Base-by-base conservation (phyloP, 2,329 filamentous ascomycete species). In the Fusarium sp. region DNA sequence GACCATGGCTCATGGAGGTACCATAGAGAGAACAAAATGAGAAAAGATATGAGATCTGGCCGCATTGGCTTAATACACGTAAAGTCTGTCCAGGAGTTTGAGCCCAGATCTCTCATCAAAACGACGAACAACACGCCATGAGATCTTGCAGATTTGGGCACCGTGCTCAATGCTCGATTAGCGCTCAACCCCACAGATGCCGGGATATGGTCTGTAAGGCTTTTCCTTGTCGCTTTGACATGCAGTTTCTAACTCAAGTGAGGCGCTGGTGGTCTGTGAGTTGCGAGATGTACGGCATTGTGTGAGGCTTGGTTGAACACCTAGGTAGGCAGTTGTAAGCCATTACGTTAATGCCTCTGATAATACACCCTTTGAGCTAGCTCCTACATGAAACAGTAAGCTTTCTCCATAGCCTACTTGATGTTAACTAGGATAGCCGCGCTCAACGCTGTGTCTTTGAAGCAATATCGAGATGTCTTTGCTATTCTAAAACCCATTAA, bases 251-350 rank as follows among this genome's bases (percentile, higher is more conserved):
- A 57, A 48, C 50, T 50, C 52, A 64, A 63, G 28, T 50, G 61
- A 65, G 59, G 59, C 46, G 54, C 41, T 65, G 45, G 28, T 69
- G 64, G 53, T 69, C 49, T 58, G 59, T 65, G 65, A 66, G 58
- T 58, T 34, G 45, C 21, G 12, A 55, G 42, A 39, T 53, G 62
- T 49, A 45, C 31, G 41, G 58, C 58, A 68, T 68, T 23, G n/a
- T 42, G 53, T 18, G 34, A 37, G 13, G 28, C 10, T 23, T 21
- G 28, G 26, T 10, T 51, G 18, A n/a, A 18, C 5, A 34, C 31
- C 30, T 18, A 34, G 18, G 19, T n/a, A 25, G 11, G 26, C 13
- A 14, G 10, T 51, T 21, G 4, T 19, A 39, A 37, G 31, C 18
- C 18, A 13, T 21, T 26, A 41, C n/a, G 13, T 26, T 18, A 25